phyloP scores from a whole-genome alignment of 768 basidiomycete genomes.

The Kondoa subrosea region DNA sequence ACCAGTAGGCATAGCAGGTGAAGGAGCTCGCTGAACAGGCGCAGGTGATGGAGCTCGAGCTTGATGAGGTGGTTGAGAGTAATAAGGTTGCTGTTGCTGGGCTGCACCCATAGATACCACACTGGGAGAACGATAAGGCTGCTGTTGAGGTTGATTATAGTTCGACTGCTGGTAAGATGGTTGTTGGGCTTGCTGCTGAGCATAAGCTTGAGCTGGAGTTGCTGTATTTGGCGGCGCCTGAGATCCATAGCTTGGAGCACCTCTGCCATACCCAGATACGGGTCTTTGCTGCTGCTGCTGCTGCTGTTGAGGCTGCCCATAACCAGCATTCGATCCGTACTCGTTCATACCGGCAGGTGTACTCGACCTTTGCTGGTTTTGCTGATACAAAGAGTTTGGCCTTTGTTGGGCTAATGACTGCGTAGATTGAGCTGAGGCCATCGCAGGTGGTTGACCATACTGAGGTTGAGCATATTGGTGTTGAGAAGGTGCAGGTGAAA shows the following conservation, averaged over 20 bases:
- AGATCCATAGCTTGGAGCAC: neutral
- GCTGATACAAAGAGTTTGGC: constrained; percentile 1
- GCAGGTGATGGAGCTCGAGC: constrained; percentile 30
- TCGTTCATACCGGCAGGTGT: constrained; percentile 6
- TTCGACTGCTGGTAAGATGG: constrained; percentile 12
- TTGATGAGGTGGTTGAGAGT: constrained; percentile 23
- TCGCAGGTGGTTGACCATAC: constrained; percentile 20
- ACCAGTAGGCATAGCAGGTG: constrained; percentile 12
- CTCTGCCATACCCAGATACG: constrained; percentile 7
- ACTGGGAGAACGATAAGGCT: constrained; percentile 1
- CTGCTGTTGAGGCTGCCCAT: constrained; percentile 13
- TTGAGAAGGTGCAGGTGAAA: constrained; percentile 16
- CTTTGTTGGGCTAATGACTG: constrained; percentile 9
- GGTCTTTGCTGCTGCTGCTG: constrained; percentile 17
- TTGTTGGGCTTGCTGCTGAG: neutral
- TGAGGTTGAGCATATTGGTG: constrained; percentile 26
- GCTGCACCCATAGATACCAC: neutral
- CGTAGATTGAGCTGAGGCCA: constrained; percentile 20
- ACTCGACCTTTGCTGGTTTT: constrained; percentile 6
- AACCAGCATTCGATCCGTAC: constrained; percentile 18
- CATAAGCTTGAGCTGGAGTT: constrained; percentile 2
- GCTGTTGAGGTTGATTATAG: neutral
- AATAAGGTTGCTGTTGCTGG: constrained; percentile 19
- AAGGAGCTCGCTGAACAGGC: constrained; percentile 13
- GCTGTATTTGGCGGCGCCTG: constrained; percentile 9